Evolutionary conservation across 805 yeast species (phyloP).

Genomic region (Myxozyma nipponensis): DNA sequence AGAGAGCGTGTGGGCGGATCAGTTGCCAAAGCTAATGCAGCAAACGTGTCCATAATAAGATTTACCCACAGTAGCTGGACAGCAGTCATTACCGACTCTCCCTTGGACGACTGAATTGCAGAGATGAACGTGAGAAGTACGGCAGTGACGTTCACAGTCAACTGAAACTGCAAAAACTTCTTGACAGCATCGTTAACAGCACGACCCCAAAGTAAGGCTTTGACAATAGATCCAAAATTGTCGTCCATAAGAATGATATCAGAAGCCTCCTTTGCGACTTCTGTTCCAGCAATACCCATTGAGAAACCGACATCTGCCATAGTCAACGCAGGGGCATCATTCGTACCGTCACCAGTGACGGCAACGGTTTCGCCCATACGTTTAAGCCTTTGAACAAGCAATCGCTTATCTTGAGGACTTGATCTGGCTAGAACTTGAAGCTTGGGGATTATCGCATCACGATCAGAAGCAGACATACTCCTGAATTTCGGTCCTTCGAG

Average conservation of each 20-base stretch:
- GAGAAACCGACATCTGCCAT: constrained; percentile 97
- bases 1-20: constrained; percentile 89
- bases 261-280: constrained; percentile 97
- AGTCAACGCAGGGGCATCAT: constrained; percentile 96
- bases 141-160: constrained; percentile 97
- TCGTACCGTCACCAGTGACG: constrained; percentile 98
- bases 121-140: constrained; percentile 89
- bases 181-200: constrained; percentile 92
- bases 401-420: constrained; percentile 90
- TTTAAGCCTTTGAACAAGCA: constrained; percentile 76
- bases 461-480: constrained; percentile 53
- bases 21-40: constrained; percentile 95
- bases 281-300: constrained; percentile 98
- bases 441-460: constrained; percentile 61
- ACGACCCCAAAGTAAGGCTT: constrained; percentile 98
- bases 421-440: constrained; percentile 88
- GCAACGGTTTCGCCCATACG: constrained; percentile 90
- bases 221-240: constrained; percentile 89
- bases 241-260: constrained; percentile 91
- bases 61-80: constrained; percentile 97
- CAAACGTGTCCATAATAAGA: constrained; percentile 95
- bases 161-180: constrained; percentile 92
- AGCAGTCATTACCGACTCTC: constrained; percentile 87
- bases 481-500: constrained; percentile 95
- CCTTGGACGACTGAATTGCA: constrained; percentile 78